A percentile compares a stretch with the other conserved stretches of the same genome.
Evolutionary conservation across 257 asterid genomes (phyloP).

Genomic region (Gentiana dahurica): DNA sequence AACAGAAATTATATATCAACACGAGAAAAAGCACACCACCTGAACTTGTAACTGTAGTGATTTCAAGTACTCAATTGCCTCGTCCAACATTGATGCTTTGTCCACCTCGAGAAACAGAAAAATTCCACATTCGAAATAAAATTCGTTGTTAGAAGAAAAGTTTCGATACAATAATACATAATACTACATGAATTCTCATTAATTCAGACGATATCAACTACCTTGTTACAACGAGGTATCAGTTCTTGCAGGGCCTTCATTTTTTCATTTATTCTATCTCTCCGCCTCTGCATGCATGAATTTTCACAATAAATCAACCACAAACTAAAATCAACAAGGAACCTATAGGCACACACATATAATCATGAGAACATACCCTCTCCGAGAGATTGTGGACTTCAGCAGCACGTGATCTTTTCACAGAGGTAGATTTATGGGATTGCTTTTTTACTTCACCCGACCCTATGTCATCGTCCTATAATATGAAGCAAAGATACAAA

Average conservation of each 20-base stretch:
- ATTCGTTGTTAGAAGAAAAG: background rate
- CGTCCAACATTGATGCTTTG: constrained; percentile 84
- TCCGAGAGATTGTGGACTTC: constrained; percentile 76
- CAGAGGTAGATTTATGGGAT: constrained; percentile 39
- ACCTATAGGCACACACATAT: background rate
- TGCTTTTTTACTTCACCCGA: constrained; percentile 37
- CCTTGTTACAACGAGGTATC: constrained; percentile 91
- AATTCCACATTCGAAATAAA: background rate
- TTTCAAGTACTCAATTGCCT: constrained; percentile 78
- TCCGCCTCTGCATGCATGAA: constrained; percentile 48
- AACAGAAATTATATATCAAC: no score
- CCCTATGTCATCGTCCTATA: constrained; percentile 47
- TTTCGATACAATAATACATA: background rate
- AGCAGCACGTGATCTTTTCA: constrained; percentile 71
- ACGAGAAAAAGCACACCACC: constrained; percentile 33
- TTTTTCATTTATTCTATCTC: constrained; percentile 83
- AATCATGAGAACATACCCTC: constrained; percentile 24
- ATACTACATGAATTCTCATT: background rate
- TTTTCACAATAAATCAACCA: constrained; percentile 1
- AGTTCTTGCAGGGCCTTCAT: constrained; percentile 77
- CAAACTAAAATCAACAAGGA: background rate
- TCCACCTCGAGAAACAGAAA: constrained; percentile 38
- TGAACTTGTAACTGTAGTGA: constrained; percentile 77
- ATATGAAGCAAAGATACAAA: background rate
- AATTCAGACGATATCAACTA: constrained; percentile 7